Base-by-base conservation (phyloP, 495 filamentous ascomycete species). In the Saxispiralis lemnorum region DNA sequence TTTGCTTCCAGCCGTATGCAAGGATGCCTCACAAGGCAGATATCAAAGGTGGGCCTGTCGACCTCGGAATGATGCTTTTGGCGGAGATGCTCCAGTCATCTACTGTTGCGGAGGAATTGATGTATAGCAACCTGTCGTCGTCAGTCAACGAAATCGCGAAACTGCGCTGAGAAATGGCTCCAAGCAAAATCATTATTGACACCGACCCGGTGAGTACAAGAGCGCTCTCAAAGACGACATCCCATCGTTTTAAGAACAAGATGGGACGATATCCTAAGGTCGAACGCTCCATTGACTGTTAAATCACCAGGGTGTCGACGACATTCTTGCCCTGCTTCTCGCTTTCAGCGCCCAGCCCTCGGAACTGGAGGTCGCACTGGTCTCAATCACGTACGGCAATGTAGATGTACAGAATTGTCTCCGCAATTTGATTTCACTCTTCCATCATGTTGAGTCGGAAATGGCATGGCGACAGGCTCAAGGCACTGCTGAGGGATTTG, bases 361-460 rank as follows among this genome's bases (percentile, higher is more conserved):
- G 49, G 88, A 95, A 48, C 67, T 96, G 14, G 83, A 96, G 55
- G 66, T 96, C 18, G 59, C 81, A n/a, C 65, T 99, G 46, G 75
- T 99, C 31, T 93, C 87, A 0, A 69, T 95, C 35, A 93, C 50
- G 7, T 94, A 86, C 59, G 89, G 89, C 21, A 99, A 99, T 53
- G 77, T 94, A 31, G 74, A 83, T 49, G 73, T 93, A 15, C 71
- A 83, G 47, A 81, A 72, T 58, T 93, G 85, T 57, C 69, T 94
- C 34, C 76, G 80, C 14, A 99, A 99, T 66, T 77, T 82, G 38
- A 72, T 96, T 42, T 80, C 84, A 18, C 70, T 95, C 60, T 96
- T 96, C 64, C 80, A 95, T 54, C 78, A 88, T 49, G 72, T 99
- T 49, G 85, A 93, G 49, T 79, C 81, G 45, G 89, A 99, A 62